Evolutionary conservation across 2,329 filamentous ascomycete species (phyloP), one percentile per base, ranked within the genome.

Genomic region (Fusarium oligoseptatum): DNA sequence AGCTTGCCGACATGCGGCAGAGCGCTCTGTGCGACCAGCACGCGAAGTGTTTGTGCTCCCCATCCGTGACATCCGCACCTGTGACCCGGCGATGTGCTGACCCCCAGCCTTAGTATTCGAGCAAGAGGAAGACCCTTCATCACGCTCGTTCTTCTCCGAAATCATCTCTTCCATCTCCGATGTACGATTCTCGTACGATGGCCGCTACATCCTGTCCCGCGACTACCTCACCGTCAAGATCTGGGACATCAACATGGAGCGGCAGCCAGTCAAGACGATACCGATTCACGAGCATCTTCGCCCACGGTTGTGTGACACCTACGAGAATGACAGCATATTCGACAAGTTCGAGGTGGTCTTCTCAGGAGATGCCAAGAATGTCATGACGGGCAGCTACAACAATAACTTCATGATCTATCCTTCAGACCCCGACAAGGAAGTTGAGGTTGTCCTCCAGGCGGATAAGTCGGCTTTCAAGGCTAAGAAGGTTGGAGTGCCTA

Each of bases 341-440:
- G 97, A 99, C 90, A 99, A 99, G 84, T 99, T 99, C 77, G 97
- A 99, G 85, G 97, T 99, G 48, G 96, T 98, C 62, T 99, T 99
- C 86, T 98, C 96, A 2, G 97, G 97, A 27, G 96, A 98, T 83
- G 95, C 95, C 43, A 97, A 98, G 89, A 98, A 99, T 79, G 97
- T 98, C 76, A 99, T 99, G 97, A 99, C 97, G 7, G 97, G 97
- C 78, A 98, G 95, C 82, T 99, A 99, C 88, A 99, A 99, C 89
- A 99, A 99, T 87, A 99, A 99, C 87, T 98, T 99, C 88, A 99
- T 99, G 97, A 99, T 99, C 81, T 99, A 98, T 83, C 97, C 97
- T 6, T 97, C 95, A 29, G 96, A 98, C 80, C 94, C 95, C 8
- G 94, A 96, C 76, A 97, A 97, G 86, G 97, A 99, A 82, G 96